Conservation (phyloP, 2,329 filamentous ascomycete species). For the Emmonsia crescens region DNA sequence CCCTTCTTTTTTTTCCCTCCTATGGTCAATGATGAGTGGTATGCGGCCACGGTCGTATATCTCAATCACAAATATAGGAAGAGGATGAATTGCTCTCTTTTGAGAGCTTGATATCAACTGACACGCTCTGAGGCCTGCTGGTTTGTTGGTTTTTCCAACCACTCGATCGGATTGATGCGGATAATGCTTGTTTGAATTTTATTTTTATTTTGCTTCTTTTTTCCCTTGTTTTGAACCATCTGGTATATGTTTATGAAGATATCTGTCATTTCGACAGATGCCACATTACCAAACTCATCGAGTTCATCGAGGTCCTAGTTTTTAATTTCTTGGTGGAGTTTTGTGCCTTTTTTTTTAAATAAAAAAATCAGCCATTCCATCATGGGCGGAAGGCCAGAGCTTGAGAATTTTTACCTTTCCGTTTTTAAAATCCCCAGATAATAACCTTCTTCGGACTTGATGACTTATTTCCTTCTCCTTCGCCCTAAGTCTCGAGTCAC, state of each 20-base stretch:
- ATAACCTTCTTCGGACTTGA: not conserved
- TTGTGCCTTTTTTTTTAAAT: too few species aligned
- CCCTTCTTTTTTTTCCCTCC: conserved; percentile 21
- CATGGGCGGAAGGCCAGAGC: too few species aligned
- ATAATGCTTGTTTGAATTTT: too few species aligned
- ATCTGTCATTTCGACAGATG: not conserved
- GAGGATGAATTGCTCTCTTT: conserved; percentile 9
- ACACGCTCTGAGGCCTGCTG: conserved; percentile 1
- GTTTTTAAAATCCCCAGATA: not conserved
- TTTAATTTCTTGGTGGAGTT: not conserved
- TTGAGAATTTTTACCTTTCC: not conserved
- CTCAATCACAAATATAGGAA: conserved; percentile 6
- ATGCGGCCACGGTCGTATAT: not conserved
- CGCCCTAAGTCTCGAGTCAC: not conserved
- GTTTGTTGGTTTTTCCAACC: not conserved
- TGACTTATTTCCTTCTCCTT: not conserved
- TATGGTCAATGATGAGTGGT: conserved; percentile 4
- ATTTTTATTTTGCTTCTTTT: not conserved
- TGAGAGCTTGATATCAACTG: conserved; percentile 1
- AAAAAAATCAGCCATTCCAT: too few species aligned
- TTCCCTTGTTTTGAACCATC: not conserved
- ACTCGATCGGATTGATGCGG: not conserved
- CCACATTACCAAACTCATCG: not conserved
- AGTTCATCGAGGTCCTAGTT: not conserved
- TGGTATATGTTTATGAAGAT: not conserved